Percentiles rank a stretch among this genome's conserved stretches.
phyloP scores from a whole-genome alignment of 2,329 filamentous ascomycete genomes.

The Simplicillium sp. region DNA sequence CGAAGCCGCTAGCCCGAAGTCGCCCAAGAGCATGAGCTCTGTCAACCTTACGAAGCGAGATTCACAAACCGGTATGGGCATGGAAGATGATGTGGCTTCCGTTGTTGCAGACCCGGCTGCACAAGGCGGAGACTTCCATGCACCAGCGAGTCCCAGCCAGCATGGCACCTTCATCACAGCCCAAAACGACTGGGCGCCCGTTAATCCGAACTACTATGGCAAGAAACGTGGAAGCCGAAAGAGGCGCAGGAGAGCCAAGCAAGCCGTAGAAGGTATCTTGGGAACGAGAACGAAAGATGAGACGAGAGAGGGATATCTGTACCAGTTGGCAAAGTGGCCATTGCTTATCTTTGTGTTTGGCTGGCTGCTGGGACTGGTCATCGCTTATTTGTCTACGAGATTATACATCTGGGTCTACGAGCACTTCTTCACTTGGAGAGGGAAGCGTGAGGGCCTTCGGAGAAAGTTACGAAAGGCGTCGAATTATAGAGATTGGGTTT shows the following conservation, averaged over 20 bases:
- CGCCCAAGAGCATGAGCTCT: conserved; percentile 29
- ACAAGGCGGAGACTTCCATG: conserved; percentile 24
- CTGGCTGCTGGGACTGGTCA: conserved; percentile 67
- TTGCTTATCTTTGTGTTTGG: conserved; percentile 69
- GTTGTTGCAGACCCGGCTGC: conserved; percentile 28
- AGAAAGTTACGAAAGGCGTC: conserved; percentile 60
- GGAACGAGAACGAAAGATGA: conserved; percentile 70
- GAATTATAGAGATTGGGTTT: conserved; percentile 77
- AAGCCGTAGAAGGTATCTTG: conserved; percentile 27
- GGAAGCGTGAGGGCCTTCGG: conserved; percentile 62
- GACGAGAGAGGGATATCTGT: conserved; percentile 87
- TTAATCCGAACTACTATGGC: conserved; percentile 58
- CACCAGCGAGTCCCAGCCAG: conserved; percentile 12
- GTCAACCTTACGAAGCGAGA: conserved; percentile 32
- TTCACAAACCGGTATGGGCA: conserved; percentile 19
- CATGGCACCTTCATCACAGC: conserved; percentile 66
- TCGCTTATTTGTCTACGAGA: conserved; percentile 69
- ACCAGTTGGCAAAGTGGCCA: conserved; percentile 85
- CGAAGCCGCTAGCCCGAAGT: conserved; percentile 29
- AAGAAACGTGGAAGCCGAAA: conserved; percentile 4
- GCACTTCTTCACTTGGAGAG: conserved; percentile 82
- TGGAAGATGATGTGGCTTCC: conserved; percentile 23
- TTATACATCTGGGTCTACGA: conserved; percentile 91
- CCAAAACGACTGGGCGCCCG: conserved; percentile 90
- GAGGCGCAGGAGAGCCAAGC: conserved; percentile 22